Base-by-base conservation (phyloP, 176 grass and related monocot genomes). In the Oryza rufipogon region DNA sequence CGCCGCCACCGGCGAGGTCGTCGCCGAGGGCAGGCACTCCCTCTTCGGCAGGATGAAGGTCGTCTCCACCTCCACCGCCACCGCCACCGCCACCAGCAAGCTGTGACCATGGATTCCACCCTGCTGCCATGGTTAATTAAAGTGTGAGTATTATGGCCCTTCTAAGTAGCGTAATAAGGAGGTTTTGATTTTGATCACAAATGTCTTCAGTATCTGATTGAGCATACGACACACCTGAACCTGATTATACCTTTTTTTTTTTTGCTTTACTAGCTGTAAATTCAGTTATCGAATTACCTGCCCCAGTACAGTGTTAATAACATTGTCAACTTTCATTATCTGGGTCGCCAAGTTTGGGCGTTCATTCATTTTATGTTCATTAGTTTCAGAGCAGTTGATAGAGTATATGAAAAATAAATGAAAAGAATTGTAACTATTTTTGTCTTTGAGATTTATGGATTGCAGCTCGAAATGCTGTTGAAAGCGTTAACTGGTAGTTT, bases 1-100 rank as follows among this genome's bases (percentile, higher is more conserved):
- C 76, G 93, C 85, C 56, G 30, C 22, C 54, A 94, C 90, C 2
- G 94, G 92, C 25, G 30, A 87, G 34, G 77, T 92, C 12, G 66
- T 97, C 47, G 94, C 91, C 22, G 94, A 97, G 83, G 94, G 89
- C 14, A 89, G 94, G 68, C 91, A 97, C 85, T 94, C 94, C 9
- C 84, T 97, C 87, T 94, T 97, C 77, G 94, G 94, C 16, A 94
- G 88, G 56, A 48, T 94, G 33, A 75, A 73, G 36, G 30, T 65
- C 44, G 0, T 0, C 9, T 34, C 61, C 66, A 1, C 23, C 49
- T 6, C 22, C 61, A 19, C 20, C 74, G 45, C 49, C 67, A 38
- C 20, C 74, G 45, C 49, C 67, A 38, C 5, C 74, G 60, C 49
- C 67, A 38, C 5, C 60, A 91, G 88, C 86, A 91, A 91, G 22